phyloP scores from a whole-genome alignment of 129 eudicot genomes.

The Chrysanthemum lavandulifolium region DNA sequence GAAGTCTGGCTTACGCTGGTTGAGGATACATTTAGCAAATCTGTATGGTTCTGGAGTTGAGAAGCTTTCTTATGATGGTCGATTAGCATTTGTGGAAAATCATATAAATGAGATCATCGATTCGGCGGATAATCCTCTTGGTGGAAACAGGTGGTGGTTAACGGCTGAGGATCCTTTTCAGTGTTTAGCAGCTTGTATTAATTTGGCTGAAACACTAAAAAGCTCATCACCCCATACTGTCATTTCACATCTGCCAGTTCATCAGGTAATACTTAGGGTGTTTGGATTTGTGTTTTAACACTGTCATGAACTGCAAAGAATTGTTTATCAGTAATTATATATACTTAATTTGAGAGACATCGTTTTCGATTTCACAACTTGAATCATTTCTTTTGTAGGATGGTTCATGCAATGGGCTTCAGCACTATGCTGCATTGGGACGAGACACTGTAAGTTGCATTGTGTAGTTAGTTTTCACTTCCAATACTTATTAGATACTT shows the following conservation, averaged over 20 bases:
- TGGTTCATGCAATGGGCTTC: conserved; percentile 98
- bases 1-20: conserved; percentile 86
- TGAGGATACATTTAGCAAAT: conserved; percentile 88
- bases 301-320: too few relatives aligned
- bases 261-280: conserved; percentile 54
- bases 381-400: conserved; percentile 45
- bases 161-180: conserved; percentile 97
- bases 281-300: background rate
- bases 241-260: conserved; percentile 89
- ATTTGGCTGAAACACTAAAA: conserved; percentile 77
- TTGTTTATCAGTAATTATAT: too few relatives aligned
- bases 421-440: conserved; percentile 98
- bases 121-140: conserved; percentile 79
- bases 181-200: conserved; percentile 89
- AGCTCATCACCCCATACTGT: conserved; percentile 87
- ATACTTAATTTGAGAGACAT: background rate
- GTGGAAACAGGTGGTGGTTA: conserved; percentile 95
- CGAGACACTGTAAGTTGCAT: conserved; percentile 70
- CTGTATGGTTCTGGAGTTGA: conserved; percentile 86
- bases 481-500: background rate
- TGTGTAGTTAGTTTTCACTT: background rate
- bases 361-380: background rate
- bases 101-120: conserved; percentile 69
- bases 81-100: conserved; percentile 81
- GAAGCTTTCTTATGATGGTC: conserved; percentile 76